phyloP scores from a whole-genome alignment of 768 basidiomycete genomes.

The Lyophyllum semitale region DNA sequence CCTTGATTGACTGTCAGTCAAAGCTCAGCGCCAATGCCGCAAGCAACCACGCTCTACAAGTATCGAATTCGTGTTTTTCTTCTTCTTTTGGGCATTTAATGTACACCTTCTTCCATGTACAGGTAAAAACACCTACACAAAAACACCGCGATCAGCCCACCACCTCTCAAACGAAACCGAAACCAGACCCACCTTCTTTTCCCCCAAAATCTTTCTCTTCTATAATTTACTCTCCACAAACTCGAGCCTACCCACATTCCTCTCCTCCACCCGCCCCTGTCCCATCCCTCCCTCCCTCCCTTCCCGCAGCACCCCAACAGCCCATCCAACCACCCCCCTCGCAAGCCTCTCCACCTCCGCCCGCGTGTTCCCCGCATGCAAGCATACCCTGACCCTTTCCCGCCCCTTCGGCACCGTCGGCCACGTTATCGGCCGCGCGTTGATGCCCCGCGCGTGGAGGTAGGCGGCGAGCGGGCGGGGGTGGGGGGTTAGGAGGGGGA shows the following conservation, averaged over 20 bases:
- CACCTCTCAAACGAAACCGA: too few species aligned
- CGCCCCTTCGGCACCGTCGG: constrained; percentile 90
- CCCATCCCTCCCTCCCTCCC: background rate
- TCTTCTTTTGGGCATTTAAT: too few species aligned
- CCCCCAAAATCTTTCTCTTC: too few species aligned
- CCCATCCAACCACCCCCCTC: constrained; percentile 51
- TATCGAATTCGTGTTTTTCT: too few species aligned
- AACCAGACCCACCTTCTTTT: too few species aligned
- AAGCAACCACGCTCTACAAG: too few species aligned
- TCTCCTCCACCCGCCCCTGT: background rate
- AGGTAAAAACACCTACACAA: too few species aligned
- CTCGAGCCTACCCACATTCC: background rate
- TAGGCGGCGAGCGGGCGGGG: constrained; percentile 77
- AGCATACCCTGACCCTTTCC: constrained; percentile 85
- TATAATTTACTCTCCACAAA: background rate
- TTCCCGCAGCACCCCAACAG: constrained; percentile 33
- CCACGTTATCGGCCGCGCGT: constrained; percentile 77
- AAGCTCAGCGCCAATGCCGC: too few species aligned
- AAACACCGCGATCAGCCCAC: too few species aligned
- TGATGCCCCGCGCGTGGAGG: constrained; percentile 56
- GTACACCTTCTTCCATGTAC: too few species aligned
- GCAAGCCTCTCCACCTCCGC: constrained; percentile 65
- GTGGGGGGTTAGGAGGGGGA: constrained; percentile 78
- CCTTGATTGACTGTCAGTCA: too few species aligned
- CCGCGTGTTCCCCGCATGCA: constrained; percentile 75